Conservation (phyloP, 495 filamentous ascomycete species). For the Niebla homalea region DNA sequence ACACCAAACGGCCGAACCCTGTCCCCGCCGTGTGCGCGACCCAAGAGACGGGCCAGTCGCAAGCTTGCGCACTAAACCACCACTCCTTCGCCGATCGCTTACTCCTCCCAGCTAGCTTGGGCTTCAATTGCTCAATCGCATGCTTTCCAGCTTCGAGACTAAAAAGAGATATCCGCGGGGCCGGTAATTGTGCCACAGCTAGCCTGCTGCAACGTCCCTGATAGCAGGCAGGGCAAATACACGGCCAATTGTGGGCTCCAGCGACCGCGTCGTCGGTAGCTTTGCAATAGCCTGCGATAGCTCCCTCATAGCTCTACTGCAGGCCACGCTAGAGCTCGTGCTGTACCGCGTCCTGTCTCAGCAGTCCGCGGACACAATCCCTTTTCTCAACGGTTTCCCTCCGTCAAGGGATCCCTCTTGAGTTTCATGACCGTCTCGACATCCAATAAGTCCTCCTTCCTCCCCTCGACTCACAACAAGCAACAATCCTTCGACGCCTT, state of each 20-base stretch:
- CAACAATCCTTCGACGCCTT: not conserved
- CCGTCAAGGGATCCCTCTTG: not conserved
- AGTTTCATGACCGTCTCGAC: not conserved
- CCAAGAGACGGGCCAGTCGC: slow-evolving; percentile 5
- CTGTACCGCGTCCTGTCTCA: slow-evolving; percentile 1
- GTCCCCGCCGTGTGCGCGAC: too few relatives aligned
- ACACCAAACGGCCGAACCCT: too few relatives aligned
- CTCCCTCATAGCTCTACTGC: too few relatives aligned
- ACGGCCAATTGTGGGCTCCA: not conserved
- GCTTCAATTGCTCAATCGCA: slow-evolving; percentile 12
- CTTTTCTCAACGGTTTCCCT: not conserved
- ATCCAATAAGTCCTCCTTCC: not conserved
- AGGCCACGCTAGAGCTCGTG: not conserved
- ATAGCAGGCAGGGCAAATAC: not conserved
- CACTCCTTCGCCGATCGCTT: not conserved
- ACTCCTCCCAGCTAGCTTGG: not conserved
- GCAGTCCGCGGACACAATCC: not conserved
- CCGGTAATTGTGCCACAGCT: slow-evolving; percentile 6
- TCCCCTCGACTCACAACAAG: not conserved
- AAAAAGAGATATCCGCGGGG: not conserved
- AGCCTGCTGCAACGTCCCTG: slow-evolving; percentile 4
- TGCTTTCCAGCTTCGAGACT: slow-evolving; percentile 7
- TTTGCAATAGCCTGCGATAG: not conserved
- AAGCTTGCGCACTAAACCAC: not conserved
- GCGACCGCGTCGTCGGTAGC: slow-evolving; percentile 1